Evolutionary conservation across 2,329 filamentous ascomycete genomes (phyloP), one percentile per base, ranked within the genome.

Genomic region (Venturia effusa): DNA sequence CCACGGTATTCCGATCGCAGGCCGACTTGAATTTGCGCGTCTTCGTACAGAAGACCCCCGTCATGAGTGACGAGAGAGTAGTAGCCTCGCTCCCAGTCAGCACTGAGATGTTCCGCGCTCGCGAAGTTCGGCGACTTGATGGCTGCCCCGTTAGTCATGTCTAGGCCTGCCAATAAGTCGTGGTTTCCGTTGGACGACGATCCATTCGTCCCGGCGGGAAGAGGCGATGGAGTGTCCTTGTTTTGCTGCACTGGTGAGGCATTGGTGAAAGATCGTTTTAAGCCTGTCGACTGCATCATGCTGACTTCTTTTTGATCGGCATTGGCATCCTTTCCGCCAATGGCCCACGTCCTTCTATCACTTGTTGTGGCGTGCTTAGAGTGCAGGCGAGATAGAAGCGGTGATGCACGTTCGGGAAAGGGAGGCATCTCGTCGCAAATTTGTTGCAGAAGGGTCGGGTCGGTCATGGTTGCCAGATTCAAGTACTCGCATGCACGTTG

Each of bases 351-450:
- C 66, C 93, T 85, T 78, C 95, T 95, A 75, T 99, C 94, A 72
- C 90, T 96, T 17, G 91, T 94, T 66, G 89, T 90, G 59, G 89
- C 89, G 71, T 95, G 92, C 78, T 96, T 97, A 76, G 96, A 92
- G 76, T 99, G 93, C 61, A 99, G 82, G 65, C 94, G 84, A 45
- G 93, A 97, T 13, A 99, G 81, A 34, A 99, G 80, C 1, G 94
- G 93, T 5, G 94, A 97, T 65, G 96, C 88, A 66, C 95, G 83
- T 74, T 99, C 92, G 0, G 94, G 95, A 77, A 97, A 99, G 0
- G 94, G 92, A 2, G 94, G 94, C 95, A 99, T 99, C 74, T 99
- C 94, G 70, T 99, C 94, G 74, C 92, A 96, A 6, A 99, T 87
- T 0, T 94, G 97, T 61, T 94, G 86, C 15, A 99, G 81, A 7